Evolutionary conservation across 495 filamentous ascomycete species (phyloP).

Genomic region (Hypoxylon lienhwacheense): DNA sequence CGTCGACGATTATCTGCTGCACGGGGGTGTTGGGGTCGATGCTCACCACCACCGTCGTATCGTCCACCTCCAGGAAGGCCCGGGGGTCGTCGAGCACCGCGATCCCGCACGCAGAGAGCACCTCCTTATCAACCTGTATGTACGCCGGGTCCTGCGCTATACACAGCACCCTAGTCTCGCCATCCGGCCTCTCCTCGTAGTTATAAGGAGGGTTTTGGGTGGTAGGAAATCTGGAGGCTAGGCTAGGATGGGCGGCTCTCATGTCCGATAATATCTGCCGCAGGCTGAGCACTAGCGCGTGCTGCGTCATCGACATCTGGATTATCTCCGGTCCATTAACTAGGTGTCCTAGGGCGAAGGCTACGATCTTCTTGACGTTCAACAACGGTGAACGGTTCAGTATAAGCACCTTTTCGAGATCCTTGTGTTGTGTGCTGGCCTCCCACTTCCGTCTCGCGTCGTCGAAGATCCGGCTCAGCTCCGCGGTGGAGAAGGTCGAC

Average conservation of each 20-base stretch:
- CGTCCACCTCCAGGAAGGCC: slow-evolving; percentile 37
- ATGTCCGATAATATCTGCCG: not conserved
- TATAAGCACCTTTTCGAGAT: not conserved
- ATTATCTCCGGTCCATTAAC: not conserved
- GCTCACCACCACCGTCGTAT: slow-evolving; percentile 34
- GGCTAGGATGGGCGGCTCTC: not conserved
- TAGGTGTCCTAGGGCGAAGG: slow-evolving; percentile 11
- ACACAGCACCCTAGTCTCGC: not conserved
- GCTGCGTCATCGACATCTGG: not conserved
- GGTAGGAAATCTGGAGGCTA: too few relatives aligned
- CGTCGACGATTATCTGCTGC: slow-evolving; percentile 38
- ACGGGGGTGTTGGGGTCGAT: slow-evolving; percentile 34
- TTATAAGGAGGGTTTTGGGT: not conserved
- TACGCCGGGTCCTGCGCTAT: slow-evolving; percentile 41
- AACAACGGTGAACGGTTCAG: not conserved
- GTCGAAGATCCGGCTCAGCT: not conserved
- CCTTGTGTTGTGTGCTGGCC: not conserved
- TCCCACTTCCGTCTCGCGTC: slow-evolving; percentile 1
- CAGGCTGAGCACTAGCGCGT: slow-evolving; percentile 17
- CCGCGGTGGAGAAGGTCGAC: not conserved
- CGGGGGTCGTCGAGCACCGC: slow-evolving; percentile 33
- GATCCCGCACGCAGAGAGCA: slow-evolving; percentile 17
- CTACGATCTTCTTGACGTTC: slow-evolving; percentile 12
- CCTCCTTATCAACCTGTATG: slow-evolving; percentile 15
- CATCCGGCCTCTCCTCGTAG: not conserved